Evolutionary conservation across 139 green algal species (phyloP).

Genomic region (Chlamydomonas sp.): DNA sequence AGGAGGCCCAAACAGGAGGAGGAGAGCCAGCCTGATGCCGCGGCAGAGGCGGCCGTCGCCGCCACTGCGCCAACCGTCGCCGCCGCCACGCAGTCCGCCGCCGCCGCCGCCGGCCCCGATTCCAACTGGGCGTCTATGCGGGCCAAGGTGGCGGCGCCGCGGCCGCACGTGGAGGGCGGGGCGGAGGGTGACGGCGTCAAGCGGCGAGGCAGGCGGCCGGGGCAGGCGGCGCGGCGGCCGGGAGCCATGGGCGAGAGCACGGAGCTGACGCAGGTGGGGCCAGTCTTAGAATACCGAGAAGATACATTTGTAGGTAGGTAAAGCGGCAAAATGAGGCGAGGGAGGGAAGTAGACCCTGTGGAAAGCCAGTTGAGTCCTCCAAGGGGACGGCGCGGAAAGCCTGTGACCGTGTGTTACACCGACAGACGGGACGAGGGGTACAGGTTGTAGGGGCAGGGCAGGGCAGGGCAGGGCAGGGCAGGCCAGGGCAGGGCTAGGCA

Average conservation of each 20-base stretch:
- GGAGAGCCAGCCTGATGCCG: not conserved
- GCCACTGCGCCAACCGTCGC: not conserved
- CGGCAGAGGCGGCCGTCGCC: conserved; percentile 7
- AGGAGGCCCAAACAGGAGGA: too few relatives aligned
- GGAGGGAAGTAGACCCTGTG: too few relatives aligned
- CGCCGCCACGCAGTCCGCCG: not conserved
- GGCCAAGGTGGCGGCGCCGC: not conserved
- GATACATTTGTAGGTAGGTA: too few relatives aligned
- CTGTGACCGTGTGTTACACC: too few relatives aligned
- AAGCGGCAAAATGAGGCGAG: too few relatives aligned
- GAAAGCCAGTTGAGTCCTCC: too few relatives aligned
- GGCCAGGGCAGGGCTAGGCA: too few relatives aligned
- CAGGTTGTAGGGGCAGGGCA: too few relatives aligned
- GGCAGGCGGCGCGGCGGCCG: not conserved
- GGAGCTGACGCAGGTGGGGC: not conserved
- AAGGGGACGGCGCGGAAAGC: too few relatives aligned
- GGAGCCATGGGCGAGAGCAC: not conserved
- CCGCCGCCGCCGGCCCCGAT: not conserved
- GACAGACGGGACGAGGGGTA: too few relatives aligned
- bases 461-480: too few relatives aligned
- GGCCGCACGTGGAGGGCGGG: not conserved
- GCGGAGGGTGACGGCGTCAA: not conserved
- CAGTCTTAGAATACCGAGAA: too few relatives aligned
- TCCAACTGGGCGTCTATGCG: conserved; percentile 15
- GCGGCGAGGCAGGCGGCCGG: not conserved